These are phyloP conservation scores for Limtongia smithiae DNA, from an alignment of 805 yeast genomes.

Conservation along the genomic window DNA sequence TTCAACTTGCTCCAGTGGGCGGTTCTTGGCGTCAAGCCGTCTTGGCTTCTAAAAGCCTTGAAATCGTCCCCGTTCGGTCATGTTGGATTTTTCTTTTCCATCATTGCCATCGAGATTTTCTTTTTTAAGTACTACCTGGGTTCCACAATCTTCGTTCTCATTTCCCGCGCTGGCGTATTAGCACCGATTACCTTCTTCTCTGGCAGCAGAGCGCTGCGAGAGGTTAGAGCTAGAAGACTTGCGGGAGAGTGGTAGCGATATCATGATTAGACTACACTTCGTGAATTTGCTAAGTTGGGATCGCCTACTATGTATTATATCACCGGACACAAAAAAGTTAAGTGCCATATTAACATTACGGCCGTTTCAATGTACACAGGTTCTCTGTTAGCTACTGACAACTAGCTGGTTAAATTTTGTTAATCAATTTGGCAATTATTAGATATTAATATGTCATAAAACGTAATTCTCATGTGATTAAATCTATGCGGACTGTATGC, in stretches of 20 bases:
- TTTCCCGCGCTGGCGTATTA: conserved; percentile 47
- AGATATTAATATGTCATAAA: no score
- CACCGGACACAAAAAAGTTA: no score
- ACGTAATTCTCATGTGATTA: neutral
- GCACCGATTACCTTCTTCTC: conserved; percentile 54
- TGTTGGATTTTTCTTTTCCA: conserved; percentile 46
- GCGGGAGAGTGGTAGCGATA: conserved; percentile 23
- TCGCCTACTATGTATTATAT: no score
- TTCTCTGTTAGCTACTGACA: no score
- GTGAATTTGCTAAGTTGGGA: no score
- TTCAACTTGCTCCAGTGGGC: no score
- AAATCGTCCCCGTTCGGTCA: conserved; percentile 40
- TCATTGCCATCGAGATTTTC: conserved; percentile 51
- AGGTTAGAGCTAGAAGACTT: conserved; percentile 34
- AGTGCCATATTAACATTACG: no score
- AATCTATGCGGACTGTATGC: neutral
- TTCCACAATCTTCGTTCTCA: conserved; percentile 57
- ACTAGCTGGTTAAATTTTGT: no score
- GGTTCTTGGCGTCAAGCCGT: conserved; percentile 30
- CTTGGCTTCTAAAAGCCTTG: conserved; percentile 32
- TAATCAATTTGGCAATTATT: no score
- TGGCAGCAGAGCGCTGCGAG: conserved; percentile 65
- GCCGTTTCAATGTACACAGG: no score
- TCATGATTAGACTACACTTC: no score
- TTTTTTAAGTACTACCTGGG: conserved; percentile 59